Base-by-base conservation (phyloP, 2,329 filamentous ascomycete species). In the Colletotrichum noveboracense region DNA sequence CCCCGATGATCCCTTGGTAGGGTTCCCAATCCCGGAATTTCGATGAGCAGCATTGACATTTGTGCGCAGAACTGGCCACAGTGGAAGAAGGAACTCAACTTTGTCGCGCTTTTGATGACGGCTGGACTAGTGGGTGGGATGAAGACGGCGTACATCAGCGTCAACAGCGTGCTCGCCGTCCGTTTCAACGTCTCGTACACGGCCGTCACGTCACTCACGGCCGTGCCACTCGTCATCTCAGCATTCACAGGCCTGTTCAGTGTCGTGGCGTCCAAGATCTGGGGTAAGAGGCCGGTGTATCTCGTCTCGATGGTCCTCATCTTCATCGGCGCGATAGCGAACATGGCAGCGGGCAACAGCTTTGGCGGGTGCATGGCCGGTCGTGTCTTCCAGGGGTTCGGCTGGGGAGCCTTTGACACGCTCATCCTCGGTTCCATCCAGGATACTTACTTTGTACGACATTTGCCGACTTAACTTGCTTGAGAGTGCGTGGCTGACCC, bases 351-450 rank as follows among this genome's bases (percentile, higher is more conserved):
- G 7, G 79, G 79, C 8, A 79, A 80, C 64, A 86, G 81, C 76
- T 89, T 87, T 70, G 83, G 81, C 10, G 84, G 88, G 71, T 88
- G 87, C 78, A 87, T 91, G 86, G 86, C 85, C 1, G 88, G 89
- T 4, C 86, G 91, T 12, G 79, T 90, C 21, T 85, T 92, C 38
- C 89, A 92, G 79, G 90, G 90, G 1, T 71, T 92, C 0, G 90
- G 88, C n/a, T 91, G 91, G 88, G 90, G 90, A 7, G 87, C 88
- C 13, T 90, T 92, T 75, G 91, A 92, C 77, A 87, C 86, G 7
- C 81, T 92, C 52, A 84, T 91, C 34, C 81, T 88, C 36, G 86
- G 85, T 3, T 89, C 88, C 3, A 88, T 92, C 65, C 86, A 90
- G 62, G 91, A 92, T 77, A 89, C 88, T 2, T 92, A 87, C 80